These are phyloP conservation scores for Gyromitra esculenta DNA, from an alignment of 2,329 filamentous ascomycete genomes.

Conservation along the genomic window DNA sequence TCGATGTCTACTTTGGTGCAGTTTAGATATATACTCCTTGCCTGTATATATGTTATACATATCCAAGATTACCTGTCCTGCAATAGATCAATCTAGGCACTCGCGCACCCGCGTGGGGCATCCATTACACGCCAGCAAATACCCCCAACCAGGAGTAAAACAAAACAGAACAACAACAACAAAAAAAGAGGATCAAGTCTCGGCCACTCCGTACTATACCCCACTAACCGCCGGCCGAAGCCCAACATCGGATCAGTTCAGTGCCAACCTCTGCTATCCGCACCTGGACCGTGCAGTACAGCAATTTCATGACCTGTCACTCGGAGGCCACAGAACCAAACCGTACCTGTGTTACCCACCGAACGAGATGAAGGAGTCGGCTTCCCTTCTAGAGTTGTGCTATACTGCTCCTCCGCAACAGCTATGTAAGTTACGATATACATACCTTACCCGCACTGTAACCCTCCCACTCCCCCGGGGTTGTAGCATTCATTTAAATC, in stretches of 20 bases:
- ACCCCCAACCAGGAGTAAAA: neutral
- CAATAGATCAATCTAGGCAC: too few species aligned
- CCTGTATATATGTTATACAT: too few species aligned
- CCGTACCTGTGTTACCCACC: neutral
- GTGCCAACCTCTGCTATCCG: too few species aligned
- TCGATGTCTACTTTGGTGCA: too few species aligned
- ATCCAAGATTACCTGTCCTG: neutral
- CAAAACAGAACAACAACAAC: neutral
- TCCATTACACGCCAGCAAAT: neutral
- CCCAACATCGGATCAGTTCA: neutral
- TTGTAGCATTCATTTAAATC: neutral
- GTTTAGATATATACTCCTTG: too few species aligned
- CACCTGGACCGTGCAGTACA: too few species aligned
- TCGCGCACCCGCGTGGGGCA: neutral
- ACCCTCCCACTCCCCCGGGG: too few species aligned
- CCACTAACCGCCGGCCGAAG: neutral
- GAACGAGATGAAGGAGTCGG: neutral
- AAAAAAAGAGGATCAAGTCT: neutral
- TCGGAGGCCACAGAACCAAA: neutral
- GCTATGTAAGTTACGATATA: neutral
- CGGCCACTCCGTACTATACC: neutral
- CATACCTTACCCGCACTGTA: neutral
- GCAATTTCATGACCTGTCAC: conserved; percentile 44
- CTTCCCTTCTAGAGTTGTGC: too few species aligned
- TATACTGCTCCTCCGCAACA: too few species aligned